phyloP scores from a whole-genome alignment of 331 rosid genomes.

The Prunus yedoensis region DNA sequence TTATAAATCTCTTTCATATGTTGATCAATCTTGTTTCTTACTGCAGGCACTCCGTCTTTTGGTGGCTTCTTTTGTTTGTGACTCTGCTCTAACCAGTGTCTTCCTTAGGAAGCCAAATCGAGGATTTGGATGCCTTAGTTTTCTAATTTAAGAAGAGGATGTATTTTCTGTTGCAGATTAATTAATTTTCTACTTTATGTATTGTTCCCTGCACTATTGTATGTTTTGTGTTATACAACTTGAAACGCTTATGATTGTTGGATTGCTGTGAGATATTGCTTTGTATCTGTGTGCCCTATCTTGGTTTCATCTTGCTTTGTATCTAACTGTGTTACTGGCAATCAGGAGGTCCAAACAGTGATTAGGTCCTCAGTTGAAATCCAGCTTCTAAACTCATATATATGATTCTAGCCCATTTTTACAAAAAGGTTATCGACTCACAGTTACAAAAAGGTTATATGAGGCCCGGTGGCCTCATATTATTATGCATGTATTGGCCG shows the following conservation, averaged over 20 bases:
- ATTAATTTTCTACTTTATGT: background rate
- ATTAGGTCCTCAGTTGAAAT: background rate
- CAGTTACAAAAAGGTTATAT: no score
- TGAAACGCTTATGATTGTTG: background rate
- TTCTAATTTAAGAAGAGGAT: background rate
- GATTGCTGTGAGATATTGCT: background rate
- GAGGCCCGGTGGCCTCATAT: no score
- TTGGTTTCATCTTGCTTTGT: no score
- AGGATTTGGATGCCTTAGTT: background rate
- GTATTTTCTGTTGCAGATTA: background rate
- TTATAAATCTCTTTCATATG: no score
- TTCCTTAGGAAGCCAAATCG: background rate
- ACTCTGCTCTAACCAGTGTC: conserved; percentile 19
- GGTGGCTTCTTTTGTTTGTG: conserved; percentile 10
- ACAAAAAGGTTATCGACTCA: no score
- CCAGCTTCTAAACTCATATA: background rate
- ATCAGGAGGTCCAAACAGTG: background rate
- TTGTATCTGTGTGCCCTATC: background rate
- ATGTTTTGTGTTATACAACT: background rate
- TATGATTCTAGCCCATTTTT: no score
- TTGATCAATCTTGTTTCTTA: background rate
- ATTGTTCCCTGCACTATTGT: background rate
- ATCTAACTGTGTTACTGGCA: no score
- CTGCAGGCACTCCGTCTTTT: conserved; percentile 23
- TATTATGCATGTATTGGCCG: no score